Base-by-base conservation (phyloP, 768 basidiomycete species). In the Aureoboletus auriporus region DNA sequence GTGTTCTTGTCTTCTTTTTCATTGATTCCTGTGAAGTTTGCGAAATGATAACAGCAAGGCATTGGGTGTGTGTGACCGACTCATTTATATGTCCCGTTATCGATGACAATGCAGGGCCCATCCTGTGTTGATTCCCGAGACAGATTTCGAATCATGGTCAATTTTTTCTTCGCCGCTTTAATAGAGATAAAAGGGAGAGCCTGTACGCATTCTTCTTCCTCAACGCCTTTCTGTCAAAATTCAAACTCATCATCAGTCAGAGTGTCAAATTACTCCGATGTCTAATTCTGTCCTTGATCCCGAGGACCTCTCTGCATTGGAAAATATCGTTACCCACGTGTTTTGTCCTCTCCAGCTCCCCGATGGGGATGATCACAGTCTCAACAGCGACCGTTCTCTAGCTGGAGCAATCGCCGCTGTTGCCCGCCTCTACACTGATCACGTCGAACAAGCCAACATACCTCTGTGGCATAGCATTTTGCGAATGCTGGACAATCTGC, bases 311-410 rank as follows among this genome's bases (percentile, higher is more conserved):
- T 11, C 6, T 29, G 23, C 48, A 9, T 29, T 49, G 35, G 16
- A 49, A 31, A 77, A 74, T 52, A 54, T 69, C 26, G 41, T 73
- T 14, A 66, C 68, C 8, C 77, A 78, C 43, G 61, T 78, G 0
- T 74, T 77, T 51, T 51, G 69, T 12, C 76, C 77, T 5, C 67
- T 72, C 0, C 63, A 63, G 31, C 60, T 76, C 4, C 75, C 75
- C 0, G 65, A 67, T 34, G 47, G 57, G 8, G 63, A 71, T 16
- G 74, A 76, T 46, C 48, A 56, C 11, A 50, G 37, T 5, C 3
- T 52, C 39, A 20, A 39, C 6, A 54, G 59, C 5, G 67, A 74
- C 5, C 48, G 50, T 23, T 51, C 57, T 1, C 56, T 76, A 0
- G 57, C 59, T 39, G 30, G 42, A 8, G 50, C 58, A 5, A 46